phyloP scores from a whole-genome alignment of 257 asterid species.

The Solanum sejunctum region DNA sequence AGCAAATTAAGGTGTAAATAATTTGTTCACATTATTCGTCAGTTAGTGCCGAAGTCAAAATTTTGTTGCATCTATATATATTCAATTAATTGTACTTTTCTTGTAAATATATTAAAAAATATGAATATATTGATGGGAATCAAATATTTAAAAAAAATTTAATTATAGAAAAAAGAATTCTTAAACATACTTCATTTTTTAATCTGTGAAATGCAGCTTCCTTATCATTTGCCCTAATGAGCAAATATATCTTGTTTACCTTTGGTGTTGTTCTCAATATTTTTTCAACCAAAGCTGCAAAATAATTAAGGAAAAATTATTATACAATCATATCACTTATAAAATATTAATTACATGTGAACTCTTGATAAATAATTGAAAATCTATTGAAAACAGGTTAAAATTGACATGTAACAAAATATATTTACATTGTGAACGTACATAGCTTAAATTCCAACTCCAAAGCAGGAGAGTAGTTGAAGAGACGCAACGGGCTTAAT shows the following conservation, averaged over 20 bases:
- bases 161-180: not conserved
- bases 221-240: not conserved
- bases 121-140: not conserved
- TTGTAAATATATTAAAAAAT: no score
- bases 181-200: not conserved
- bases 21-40: fast-evolving
- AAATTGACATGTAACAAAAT: not conserved
- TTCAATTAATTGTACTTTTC: no score
- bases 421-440: no score
- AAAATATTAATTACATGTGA: not conserved
- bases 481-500: not conserved
- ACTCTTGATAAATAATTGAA: not conserved
- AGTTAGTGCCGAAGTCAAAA: fast-evolving
- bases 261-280: constrained; percentile 29
- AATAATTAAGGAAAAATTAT: not conserved
- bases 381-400: not conserved
- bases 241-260: not conserved
- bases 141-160: not conserved
- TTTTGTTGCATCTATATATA: not conserved
- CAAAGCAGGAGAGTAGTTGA: no score
- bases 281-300: constrained; percentile 33
- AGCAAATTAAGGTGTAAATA: not conserved
- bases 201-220: not conserved
- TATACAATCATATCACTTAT: not conserved
- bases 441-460: no score